Base-by-base conservation (phyloP, 139 green algal genomes). In the Tetradesmus lagerheimii region DNA sequence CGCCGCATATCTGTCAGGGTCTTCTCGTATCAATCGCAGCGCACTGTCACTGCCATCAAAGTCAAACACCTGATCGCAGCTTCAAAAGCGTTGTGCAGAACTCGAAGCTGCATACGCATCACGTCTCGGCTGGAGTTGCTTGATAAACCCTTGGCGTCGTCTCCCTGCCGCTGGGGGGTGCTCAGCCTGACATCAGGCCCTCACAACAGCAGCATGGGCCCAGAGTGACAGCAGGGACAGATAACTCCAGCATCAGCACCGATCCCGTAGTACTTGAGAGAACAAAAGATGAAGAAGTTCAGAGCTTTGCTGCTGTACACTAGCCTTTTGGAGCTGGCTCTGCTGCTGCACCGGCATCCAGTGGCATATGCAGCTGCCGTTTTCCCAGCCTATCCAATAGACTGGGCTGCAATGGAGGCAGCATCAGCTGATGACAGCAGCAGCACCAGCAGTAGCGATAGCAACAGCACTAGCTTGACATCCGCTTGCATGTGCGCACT, bases 401-500 rank as follows among this genome's bases (percentile, higher is more conserved):
- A 93, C 86, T 93, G 90, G 91, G 66, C 25, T 25, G 20, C 16
- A 16, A 88, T 93, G 0, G 62, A 53, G 9, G 71, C 47, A 62
- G 8, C 47, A 62, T 2, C 47, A 1, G 47, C 31, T 37, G 57
- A 41, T 16, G 53, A 41, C 27, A 81, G 1, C 37, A 62, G 88
- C 39, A 88, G 71, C 78, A 89, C 83, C 5, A 74, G 62, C 62
- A 34, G 71, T n/a, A 37, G 71, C 9, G 71, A 38, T n/a, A 37
- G 71, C 71, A 37, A 38, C 71, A 37, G 71, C 23, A 41, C 64
- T 9, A 92, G 93, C 93, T 76, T 95, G 11, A 93, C 86, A 37
- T 71, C 89, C 9, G 92, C 83, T 75, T 95, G 93, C 87, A 90
- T 88, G 3, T 95, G 93, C 75, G 80, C 93, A 66, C 86, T 94